Conservation (phyloP, 139 green algal genomes). For the Parachlorella kessleri region DNA sequence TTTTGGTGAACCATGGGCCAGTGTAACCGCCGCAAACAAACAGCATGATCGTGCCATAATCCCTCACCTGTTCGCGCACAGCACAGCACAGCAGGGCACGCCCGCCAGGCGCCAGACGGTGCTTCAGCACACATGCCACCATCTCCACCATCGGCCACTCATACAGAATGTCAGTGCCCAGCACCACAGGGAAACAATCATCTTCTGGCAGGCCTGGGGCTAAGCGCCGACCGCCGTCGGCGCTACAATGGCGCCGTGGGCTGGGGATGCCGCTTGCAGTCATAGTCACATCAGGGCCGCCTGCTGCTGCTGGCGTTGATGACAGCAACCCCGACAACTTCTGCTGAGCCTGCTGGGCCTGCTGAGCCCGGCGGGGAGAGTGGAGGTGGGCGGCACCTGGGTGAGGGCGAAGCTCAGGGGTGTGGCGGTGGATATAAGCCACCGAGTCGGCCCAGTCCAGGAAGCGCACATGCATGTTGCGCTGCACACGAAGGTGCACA, state of each 20-base stretch:
- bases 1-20: too few relatives aligned
- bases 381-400: background rate
- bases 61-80: constrained; percentile 61
- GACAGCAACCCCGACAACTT: background rate
- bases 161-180: constrained; percentile 83
- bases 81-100: constrained; percentile 63
- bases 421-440: background rate
- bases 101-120: constrained; percentile 54
- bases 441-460: constrained; percentile 62
- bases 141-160: constrained; percentile 47
- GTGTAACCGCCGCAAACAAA: too few relatives aligned
- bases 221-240: background rate
- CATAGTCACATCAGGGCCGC: background rate
- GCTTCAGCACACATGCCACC: constrained; percentile 64
- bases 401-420: too few relatives aligned
- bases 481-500: too few relatives aligned
- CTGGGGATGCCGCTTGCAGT: background rate
- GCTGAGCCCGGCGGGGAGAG: background rate
- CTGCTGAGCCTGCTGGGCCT: background rate
- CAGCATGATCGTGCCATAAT: constrained; percentile 52
- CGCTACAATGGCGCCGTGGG: too few relatives aligned
- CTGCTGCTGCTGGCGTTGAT: background rate
- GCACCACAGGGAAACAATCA: constrained; percentile 62
- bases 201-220: constrained; percentile 21
- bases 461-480: constrained; percentile 59